Conservation (phyloP, 129 eudicot genomes). For the Lactuca saligna region DNA sequence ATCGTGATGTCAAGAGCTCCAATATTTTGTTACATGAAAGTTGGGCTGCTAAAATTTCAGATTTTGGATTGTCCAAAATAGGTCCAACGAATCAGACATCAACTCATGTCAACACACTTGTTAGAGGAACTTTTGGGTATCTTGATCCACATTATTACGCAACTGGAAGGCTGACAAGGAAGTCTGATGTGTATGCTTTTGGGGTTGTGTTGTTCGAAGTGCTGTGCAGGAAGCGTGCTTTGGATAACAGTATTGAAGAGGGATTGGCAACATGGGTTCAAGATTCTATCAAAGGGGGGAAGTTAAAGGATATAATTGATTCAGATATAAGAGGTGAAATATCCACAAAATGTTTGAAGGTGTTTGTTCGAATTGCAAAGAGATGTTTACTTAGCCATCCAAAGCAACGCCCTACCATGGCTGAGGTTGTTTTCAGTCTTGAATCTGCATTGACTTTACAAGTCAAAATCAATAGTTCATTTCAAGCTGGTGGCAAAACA, state of each 20-base stretch:
- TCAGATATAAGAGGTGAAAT: constrained; percentile 16
- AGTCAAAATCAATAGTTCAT: no score
- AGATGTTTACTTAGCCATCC: constrained; percentile 19
- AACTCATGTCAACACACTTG: constrained; percentile 25
- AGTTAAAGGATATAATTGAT: constrained; percentile 17
- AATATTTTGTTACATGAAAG: constrained; percentile 27
- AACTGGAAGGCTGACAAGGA: constrained; percentile 32
- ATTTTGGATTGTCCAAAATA: constrained; percentile 28
- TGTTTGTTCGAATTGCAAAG: neutral
- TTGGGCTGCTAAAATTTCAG: constrained; percentile 32
- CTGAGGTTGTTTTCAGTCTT: constrained; percentile 20
- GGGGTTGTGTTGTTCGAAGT: constrained; percentile 34
- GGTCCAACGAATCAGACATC: constrained; percentile 30
- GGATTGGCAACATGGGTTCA: constrained; percentile 39
- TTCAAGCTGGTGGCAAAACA: no score
- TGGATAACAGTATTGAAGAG: constrained; percentile 28
- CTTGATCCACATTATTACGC: constrained; percentile 24
- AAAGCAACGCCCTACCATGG: constrained; percentile 28
- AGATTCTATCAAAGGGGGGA: constrained; percentile 28
- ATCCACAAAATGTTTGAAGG: constrained; percentile 24
- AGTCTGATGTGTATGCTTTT: constrained; percentile 33
- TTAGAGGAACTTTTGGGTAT: constrained; percentile 33
- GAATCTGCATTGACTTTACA: neutral
- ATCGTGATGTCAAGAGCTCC: constrained; percentile 36
- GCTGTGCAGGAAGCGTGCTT: constrained; percentile 28